Conservation (phyloP, 169 alveolate genomes). For the Eimeria nieschulzi region DNA sequence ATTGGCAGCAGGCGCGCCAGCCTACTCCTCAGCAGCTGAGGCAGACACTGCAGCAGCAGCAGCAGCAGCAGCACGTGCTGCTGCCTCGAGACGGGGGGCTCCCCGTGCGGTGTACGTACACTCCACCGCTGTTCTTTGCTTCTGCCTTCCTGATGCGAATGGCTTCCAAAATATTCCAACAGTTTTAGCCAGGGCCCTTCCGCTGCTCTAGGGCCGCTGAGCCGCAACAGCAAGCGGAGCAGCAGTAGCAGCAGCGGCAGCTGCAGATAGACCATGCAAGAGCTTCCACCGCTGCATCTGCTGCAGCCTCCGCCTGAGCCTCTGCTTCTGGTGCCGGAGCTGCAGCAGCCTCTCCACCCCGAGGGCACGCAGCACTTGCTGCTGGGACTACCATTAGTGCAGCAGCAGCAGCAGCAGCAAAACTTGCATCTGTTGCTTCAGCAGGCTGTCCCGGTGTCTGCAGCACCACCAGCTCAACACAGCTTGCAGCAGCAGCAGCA, state of each 20-base stretch:
- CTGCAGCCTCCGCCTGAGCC: constrained; percentile 42
- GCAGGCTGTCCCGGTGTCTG: background rate
- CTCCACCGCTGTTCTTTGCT: background rate
- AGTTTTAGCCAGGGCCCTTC: no score
- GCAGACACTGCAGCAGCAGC: constrained; percentile 10
- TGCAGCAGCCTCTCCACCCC: constrained; percentile 26
- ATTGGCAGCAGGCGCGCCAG: no score
- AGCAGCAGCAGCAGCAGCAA: constrained; percentile 16
- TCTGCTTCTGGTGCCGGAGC: constrained; percentile 17
- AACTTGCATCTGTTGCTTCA: background rate
- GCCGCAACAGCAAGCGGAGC: constrained; percentile 20
- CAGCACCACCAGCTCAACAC: background rate
- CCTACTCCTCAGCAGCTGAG: background rate
- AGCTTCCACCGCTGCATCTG: constrained; percentile 54
- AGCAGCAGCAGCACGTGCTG: constrained; percentile 14
- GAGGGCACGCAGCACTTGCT: background rate
- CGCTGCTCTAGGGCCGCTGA: constrained; percentile 17
- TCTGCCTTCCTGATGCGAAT: background rate
- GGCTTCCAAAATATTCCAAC: no score
- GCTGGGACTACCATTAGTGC: background rate
- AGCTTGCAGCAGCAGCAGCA: constrained; percentile 10
- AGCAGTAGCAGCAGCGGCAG: constrained; percentile 43
- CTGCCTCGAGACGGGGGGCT: background rate
- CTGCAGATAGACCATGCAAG: constrained; percentile 21
- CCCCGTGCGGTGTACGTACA: constrained; percentile 26